phyloP scores from a whole-genome alignment of 345 rosid genomes.

The Citrus mangshanensis region DNA sequence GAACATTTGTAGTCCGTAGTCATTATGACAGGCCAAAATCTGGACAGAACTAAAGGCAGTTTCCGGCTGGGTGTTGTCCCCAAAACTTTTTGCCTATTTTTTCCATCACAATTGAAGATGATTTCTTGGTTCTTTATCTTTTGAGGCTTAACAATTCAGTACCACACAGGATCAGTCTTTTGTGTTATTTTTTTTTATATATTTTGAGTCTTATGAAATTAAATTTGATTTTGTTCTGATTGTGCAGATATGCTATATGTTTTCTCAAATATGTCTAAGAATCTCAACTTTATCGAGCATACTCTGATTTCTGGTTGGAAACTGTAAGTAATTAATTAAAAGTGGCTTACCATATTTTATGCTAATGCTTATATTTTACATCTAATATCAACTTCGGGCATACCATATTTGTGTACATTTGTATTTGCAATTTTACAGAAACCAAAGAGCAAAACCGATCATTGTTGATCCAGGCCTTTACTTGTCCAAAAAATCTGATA shows the following conservation, averaged over 20 bases:
- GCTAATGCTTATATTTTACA: neutral
- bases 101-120: neutral
- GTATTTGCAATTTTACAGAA: slow-evolving; percentile 56
- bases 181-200: neutral
- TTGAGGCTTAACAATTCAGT: neutral
- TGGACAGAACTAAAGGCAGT: neutral
- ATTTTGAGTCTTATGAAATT: neutral
- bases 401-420: slow-evolving; percentile 6
- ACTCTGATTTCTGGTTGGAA: slow-evolving; percentile 84
- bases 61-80: neutral
- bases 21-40: neutral
- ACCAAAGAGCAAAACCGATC: slow-evolving; percentile 80
- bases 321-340: slow-evolving; percentile 55
- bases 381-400: neutral
- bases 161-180: neutral
- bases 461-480: slow-evolving; percentile 94
- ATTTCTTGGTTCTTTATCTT: neutral
- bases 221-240: slow-evolving; percentile 16
- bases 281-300: slow-evolving; percentile 80
- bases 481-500: slow-evolving; percentile 81
- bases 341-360: neutral
- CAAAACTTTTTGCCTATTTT: neutral
- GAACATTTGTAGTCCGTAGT: neutral
- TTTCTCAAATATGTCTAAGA: slow-evolving; percentile 73
- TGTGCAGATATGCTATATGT: slow-evolving; percentile 72